Base-by-base conservation (phyloP, 1,139 yeast species). In the Yamadazyma triangularis region DNA sequence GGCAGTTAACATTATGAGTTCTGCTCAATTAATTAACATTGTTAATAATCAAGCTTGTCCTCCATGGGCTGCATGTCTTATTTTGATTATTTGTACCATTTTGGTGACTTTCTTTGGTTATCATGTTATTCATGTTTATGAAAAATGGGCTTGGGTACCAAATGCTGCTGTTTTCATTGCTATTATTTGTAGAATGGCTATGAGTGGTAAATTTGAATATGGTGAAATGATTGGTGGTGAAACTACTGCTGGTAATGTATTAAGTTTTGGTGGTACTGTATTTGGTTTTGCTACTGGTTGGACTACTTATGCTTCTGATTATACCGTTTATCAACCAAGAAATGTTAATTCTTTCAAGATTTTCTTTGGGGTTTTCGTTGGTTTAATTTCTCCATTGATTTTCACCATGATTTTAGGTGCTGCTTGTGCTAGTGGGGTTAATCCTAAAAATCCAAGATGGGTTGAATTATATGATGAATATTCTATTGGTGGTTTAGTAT, bases 201-300 rank as follows among this genome's bases (percentile, higher is more conserved):
- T 63, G 58, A 69, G 84, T 31, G 73, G 73, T 32, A 73, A 73
- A 38, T 85, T 87, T 55, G 58, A 65, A 35, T 60, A 64, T 30
- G 73, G 68, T 39, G 36, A 52, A 24, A 60, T 70, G 65, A 58
- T 53, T 20, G 67, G 73, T 31, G 87, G 88, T 42, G 45, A 54
- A 21, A 68, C 73, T 26, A 72, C 79, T 32, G 94, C 94, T 27
- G 96, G 89, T 45, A 52, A 60, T 47, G 91, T 87, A 20, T 68
- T 89, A 35, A 79, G 93, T 24, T 87, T 84, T 48, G 96, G 96
- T 53, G 81, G 88, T 53, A 65, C 95, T 29, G 60, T 85, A 41
- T 89, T 73, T 49, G 96, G 96, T 41, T 89, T 83, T 50, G 95
- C 96, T 30, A 77, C 95, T 34, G 96, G 96, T 41, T 88, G 96